Base-by-base conservation (phyloP, 225 moss, liverwort and hornwort species). In the Lunularia cruciata region DNA sequence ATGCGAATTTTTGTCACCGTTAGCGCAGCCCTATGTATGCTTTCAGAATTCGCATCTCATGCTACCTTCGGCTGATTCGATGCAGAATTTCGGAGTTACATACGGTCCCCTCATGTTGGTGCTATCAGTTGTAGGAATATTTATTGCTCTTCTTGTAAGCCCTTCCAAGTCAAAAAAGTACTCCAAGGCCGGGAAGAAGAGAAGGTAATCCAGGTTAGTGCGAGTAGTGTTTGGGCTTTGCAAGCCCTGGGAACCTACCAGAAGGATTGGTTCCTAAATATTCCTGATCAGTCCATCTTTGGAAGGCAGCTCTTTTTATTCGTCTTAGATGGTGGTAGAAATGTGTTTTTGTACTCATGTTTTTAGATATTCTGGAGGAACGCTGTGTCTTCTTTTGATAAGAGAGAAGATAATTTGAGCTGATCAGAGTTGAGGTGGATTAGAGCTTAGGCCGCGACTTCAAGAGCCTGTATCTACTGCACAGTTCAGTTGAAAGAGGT, bases 91-190 rank as follows among this genome's bases (percentile, higher is more conserved):
- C 52, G 82, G 68, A 11, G 3, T 80, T 2, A 82, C 71, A 62
- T 87, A 84, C 72, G 84, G 84, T 51, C 84, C 87, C 1, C 84
- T 87, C 16, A 61, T 79, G 63, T 68, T 84, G 25, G 87, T 87
- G 12, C 33, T 87, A 26, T 63, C 84, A 32, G 68, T 87, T 63
- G 79, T 87, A 27, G 87, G 87, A 32, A 61, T 75, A 8, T 87
- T 84, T 51, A 73, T 77, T 6, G 77, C 64, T 35, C 26, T 87
- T 30, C 72, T 87, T 0, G 74, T 87, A 20, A 70, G 39, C 32
- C 87, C 87, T 33, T 59, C 81, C 4, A 87, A 87, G 72, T 79
- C 87, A 2, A 79, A 78, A 31, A 86, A 83, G 80, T 57, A 67
- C 53, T 74, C 79, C 0, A 85, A 76, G 74, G 46, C 45, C 57